A percentile compares a stretch with the other conserved stretches of the same genome.
Conservation (phyloP, 2,329 filamentous ascomycete species). For the Hymenoscyphus fraxineus region DNA sequence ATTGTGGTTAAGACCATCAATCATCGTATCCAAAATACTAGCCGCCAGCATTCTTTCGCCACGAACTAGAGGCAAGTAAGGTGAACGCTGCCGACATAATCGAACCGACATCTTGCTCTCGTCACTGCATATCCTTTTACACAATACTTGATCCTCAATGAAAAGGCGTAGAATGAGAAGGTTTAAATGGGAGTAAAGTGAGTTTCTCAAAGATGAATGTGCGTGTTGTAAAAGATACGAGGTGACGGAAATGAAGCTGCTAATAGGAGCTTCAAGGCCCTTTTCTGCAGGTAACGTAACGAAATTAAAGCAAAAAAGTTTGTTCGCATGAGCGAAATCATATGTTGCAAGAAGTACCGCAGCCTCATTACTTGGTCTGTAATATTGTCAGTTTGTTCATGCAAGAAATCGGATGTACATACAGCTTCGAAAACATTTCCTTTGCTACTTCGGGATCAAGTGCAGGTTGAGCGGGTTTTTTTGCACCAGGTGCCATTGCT, state of each 20-base stretch:
- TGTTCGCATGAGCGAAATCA: constrained; percentile 92
- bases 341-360: constrained; percentile 81
- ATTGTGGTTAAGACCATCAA: constrained; percentile 93
- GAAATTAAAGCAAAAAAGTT: constrained; percentile 85
- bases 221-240: constrained; percentile 95
- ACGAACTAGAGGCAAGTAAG: constrained; percentile 72
- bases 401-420: constrained; percentile 38
- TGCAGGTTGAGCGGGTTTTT: constrained; percentile 57
- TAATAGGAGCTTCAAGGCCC: constrained; percentile 68
- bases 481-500: constrained; percentile 65
- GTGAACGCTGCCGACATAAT: constrained; percentile 83
- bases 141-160: constrained; percentile 77
- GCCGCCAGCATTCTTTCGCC: constrained; percentile 71
- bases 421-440: constrained; percentile 75
- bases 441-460: constrained; percentile 79
- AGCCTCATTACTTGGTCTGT: constrained; percentile 73
- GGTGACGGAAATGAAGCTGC: constrained; percentile 78
- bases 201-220: constrained; percentile 72
- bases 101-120: constrained; percentile 72
- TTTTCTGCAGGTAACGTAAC: constrained; percentile 63
- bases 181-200: constrained; percentile 80
- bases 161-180: constrained; percentile 82
- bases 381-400: constrained; percentile 16
- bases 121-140: constrained; percentile 79
- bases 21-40: constrained; percentile 77